Percentiles rank a stretch among this genome's conserved stretches.
These are phyloP conservation scores for Phaeoacremonium minimum DNA, from an alignment of 2,329 filamentous ascomycete genomes.

Conservation along the genomic window DNA sequence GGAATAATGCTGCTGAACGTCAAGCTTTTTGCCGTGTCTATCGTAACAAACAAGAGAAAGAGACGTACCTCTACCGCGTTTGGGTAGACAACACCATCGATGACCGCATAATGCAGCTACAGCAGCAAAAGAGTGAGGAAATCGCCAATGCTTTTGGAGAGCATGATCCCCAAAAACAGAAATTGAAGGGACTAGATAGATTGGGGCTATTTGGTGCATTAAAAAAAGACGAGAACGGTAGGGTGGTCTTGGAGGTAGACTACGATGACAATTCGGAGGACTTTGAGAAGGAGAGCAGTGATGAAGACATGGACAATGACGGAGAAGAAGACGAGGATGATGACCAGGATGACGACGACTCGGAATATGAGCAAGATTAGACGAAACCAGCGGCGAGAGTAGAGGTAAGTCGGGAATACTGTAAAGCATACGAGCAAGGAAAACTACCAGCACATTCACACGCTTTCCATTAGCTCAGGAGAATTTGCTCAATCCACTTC, in stretches of 20 bases:
- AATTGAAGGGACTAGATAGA: too few species aligned
- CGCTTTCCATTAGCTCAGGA: too few species aligned
- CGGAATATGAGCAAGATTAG: neutral
- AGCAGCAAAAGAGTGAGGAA: neutral
- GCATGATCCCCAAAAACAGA: too few species aligned
- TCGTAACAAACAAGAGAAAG: constrained; percentile 59
- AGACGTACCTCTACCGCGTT: constrained; percentile 56
- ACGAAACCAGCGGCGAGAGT: too few species aligned
- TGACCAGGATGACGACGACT: neutral
- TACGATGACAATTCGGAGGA: neutral
- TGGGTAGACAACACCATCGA: constrained; percentile 55
- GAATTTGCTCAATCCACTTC: too few species aligned
- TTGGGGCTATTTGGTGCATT: too few species aligned
- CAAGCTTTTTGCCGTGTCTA: constrained; percentile 59
- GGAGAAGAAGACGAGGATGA: neutral
- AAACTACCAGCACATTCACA: too few species aligned
- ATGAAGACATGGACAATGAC: neutral
- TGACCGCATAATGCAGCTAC: neutral
- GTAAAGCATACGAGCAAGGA: too few species aligned
- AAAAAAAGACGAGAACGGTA: too few species aligned
- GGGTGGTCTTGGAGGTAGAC: neutral
- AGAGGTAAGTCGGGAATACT: too few species aligned
- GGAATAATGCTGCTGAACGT: constrained; percentile 57
- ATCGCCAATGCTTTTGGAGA: neutral
- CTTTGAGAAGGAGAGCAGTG: neutral